phyloP scores from a whole-genome alignment of 805 yeast genomes.

The Saccharomycopsis babjevae region DNA sequence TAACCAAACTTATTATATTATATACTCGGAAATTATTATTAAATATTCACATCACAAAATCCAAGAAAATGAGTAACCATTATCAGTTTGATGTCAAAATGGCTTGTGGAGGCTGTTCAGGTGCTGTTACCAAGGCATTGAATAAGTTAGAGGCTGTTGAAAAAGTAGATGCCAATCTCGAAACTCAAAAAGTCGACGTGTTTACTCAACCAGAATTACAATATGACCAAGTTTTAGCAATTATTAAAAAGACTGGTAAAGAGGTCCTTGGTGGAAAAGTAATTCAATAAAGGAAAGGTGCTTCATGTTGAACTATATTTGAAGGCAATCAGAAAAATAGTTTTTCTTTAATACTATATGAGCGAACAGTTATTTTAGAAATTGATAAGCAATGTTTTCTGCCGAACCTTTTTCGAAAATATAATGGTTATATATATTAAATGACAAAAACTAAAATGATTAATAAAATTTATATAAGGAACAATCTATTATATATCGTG shows the following conservation, averaged over 20 bases:
- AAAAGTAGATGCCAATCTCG: constrained; percentile 63
- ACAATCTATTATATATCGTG: too few relatives aligned
- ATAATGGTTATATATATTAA: neutral
- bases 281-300: neutral
- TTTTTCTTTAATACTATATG: neutral
- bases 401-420: neutral
- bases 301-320: too few relatives aligned
- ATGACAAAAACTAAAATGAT: too few relatives aligned
- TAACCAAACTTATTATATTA: too few relatives aligned
- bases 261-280: constrained; percentile 54
- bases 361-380: neutral
- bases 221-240: constrained; percentile 69
- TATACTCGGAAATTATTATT: neutral
- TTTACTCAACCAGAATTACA: constrained; percentile 39
- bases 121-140: constrained; percentile 73
- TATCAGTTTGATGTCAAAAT: constrained; percentile 76
- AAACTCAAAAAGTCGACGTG: constrained; percentile 75
- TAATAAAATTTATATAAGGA: too few relatives aligned
- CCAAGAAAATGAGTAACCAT: constrained; percentile 25
- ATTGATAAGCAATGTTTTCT: neutral
- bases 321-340: neutral
- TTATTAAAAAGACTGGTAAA: constrained; percentile 88
- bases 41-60: neutral
- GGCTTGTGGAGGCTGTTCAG: constrained; percentile 84
- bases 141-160: constrained; percentile 64